A percentile compares a stretch with the other conserved stretches of the same genome.
Evolutionary conservation across 352 stramenopile genomes (phyloP).

Genomic region (Aphanomyces stellatus): DNA sequence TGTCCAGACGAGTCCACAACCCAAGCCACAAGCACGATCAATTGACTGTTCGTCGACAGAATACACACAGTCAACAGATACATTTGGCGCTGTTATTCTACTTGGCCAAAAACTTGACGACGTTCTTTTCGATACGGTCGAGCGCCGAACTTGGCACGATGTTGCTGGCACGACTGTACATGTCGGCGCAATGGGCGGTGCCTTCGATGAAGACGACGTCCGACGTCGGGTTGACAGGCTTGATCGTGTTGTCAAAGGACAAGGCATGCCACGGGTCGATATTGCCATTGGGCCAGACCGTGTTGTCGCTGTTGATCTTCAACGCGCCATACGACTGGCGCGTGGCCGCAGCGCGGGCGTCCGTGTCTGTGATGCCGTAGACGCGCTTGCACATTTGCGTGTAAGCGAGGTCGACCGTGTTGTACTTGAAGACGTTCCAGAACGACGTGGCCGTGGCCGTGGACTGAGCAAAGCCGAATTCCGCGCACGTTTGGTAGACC

Average conservation of each 20-base stretch:
- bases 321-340: conserved; percentile 57
- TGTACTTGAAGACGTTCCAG: neutral
- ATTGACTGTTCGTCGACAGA: too few relatives aligned
- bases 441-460: neutral
- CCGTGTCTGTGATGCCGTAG: conserved; percentile 53
- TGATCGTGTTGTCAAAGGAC: conserved; percentile 6
- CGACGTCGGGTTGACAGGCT: neutral
- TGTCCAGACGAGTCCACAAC: too few relatives aligned
- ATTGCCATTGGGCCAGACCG: conserved; percentile 73
- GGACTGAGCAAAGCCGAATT: conserved; percentile 19
- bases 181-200: conserved; percentile 7
- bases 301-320: conserved; percentile 50
- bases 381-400: conserved; percentile 57
- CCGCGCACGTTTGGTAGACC: conserved; percentile 10
- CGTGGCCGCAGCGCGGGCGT: conserved; percentile 43
- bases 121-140: neutral
- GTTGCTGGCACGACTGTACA: neutral
- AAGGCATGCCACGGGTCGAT: conserved; percentile 64
- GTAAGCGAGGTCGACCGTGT: neutral
- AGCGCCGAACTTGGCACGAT: neutral
- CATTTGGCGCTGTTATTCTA: too few relatives aligned
- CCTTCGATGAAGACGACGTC: conserved; percentile 1
- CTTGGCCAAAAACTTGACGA: neutral
- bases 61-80: too few relatives aligned
- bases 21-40: too few relatives aligned